phyloP scores from a whole-genome alignment of 257 asterid genomes.

The Fraxinus excelsior region DNA sequence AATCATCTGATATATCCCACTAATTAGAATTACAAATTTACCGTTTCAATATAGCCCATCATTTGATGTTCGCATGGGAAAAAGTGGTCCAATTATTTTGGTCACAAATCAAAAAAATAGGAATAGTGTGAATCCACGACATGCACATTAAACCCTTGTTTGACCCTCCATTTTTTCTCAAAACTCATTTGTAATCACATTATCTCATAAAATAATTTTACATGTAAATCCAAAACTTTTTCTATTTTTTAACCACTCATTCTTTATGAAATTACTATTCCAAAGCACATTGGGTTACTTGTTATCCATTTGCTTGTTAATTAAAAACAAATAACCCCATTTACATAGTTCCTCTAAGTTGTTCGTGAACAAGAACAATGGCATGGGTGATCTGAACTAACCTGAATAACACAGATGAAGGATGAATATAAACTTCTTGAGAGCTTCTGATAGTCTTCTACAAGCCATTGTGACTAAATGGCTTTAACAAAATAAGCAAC shows the following conservation, averaged over 20 bases:
- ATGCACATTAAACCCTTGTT: neutral
- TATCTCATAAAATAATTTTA: no score
- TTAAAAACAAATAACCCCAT: neutral
- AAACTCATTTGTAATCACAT: no score
- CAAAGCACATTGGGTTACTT: neutral
- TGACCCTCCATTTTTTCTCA: no score
- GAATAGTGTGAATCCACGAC: neutral
- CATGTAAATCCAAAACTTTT: no score
- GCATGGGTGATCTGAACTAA: slow-evolving; percentile 26
- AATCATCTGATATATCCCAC: neutral
- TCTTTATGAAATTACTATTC: no score
- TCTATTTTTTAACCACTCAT: no score
- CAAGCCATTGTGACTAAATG: slow-evolving; percentile 83
- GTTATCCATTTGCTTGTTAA: neutral
- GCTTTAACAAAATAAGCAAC: slow-evolving; percentile 39
- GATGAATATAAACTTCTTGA: slow-evolving; percentile 93
- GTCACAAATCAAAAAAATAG: no score
- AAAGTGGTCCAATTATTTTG: neutral
- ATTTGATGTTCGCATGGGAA: no score
- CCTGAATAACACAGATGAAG: slow-evolving; percentile 97
- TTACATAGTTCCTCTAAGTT: neutral
- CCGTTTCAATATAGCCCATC: neutral
- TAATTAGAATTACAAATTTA: neutral
- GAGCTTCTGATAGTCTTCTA: slow-evolving; percentile 89
- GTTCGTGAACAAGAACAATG: slow-evolving; percentile 2